A percentile compares a stretch with the other conserved stretches of the same genome.
Conservation (phyloP, 202 grass and related monocot genomes). For the Dendrocalamus latiflorus region DNA sequence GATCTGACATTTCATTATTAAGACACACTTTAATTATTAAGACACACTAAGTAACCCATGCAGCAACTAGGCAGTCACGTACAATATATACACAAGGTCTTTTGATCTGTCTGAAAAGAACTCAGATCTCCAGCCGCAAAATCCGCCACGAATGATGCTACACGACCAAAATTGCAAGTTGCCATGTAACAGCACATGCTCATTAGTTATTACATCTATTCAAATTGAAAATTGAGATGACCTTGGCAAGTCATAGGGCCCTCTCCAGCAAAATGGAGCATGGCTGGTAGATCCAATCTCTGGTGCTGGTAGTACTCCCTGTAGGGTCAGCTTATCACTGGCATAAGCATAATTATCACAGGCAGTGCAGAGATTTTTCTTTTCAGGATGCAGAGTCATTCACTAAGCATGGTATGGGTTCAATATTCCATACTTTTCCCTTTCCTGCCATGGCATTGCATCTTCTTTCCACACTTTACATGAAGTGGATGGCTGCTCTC, state of each 20-base stretch:
- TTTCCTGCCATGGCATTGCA: background rate
- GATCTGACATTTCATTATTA: background rate
- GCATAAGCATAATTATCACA: constrained; percentile 13
- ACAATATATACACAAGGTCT: background rate
- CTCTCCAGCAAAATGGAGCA: background rate
- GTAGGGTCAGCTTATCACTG: background rate
- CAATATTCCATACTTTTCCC: background rate
- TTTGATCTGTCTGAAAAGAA: background rate
- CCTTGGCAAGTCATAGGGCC: background rate
- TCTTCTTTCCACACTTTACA: background rate
- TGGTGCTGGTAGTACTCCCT: background rate
- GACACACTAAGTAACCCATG: background rate
- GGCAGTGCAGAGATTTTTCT: background rate
- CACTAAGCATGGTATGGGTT: background rate
- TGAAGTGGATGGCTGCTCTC: background rate
- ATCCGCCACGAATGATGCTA: background rate
- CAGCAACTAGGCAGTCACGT: background rate
- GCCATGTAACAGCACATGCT: background rate
- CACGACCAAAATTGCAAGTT: background rate
- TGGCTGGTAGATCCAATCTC: constrained; percentile 12
- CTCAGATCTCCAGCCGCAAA: background rate
- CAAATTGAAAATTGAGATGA: background rate
- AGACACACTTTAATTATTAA: background rate
- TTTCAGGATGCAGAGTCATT: constrained; percentile 1
- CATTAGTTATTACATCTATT: background rate